Evolutionary conservation across 1,284 basidiomycete species (phyloP).

Genomic region (Laetiporus sulphureus): DNA sequence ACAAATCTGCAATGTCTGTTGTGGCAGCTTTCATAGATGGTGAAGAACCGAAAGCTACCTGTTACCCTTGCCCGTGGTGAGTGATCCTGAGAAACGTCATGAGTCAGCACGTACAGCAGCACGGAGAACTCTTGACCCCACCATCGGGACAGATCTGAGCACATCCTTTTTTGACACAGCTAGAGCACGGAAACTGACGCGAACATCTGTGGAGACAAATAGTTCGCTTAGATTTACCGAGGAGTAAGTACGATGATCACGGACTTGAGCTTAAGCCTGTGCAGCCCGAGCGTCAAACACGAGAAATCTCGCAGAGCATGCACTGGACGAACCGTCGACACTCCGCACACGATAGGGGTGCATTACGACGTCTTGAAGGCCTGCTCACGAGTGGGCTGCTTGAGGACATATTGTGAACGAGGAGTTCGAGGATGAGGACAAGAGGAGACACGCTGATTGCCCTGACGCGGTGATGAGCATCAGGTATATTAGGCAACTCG

Average conservation of each 20-base stretch:
- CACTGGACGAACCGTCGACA: conserved; percentile 15
- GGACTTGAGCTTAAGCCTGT: conserved; percentile 58
- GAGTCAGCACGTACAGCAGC: no score
- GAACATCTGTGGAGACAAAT: conserved; percentile 39
- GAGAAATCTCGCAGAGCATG: conserved; percentile 2
- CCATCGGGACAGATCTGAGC: conserved; percentile 59
- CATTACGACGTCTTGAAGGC: conserved; percentile 15
- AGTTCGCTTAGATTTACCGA: conserved; percentile 8
- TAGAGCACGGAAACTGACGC: conserved; percentile 58
- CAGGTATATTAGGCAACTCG: no score
- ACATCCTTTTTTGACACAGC: conserved; percentile 64
- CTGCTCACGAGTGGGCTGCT: conserved; percentile 15
- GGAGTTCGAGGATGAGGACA: not conserved
- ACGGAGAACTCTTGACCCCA: no score
- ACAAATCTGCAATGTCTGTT: conserved; percentile 40
- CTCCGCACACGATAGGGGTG: conserved; percentile 20
- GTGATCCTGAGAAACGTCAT: conserved; percentile 38
- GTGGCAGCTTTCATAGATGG: not conserved
- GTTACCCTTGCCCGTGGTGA: conserved; percentile 70
- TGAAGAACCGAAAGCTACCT: conserved; percentile 30
- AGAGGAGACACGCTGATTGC: no score
- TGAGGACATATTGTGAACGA: conserved; percentile 13
- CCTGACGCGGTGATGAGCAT: no score
- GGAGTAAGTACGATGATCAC: conserved; percentile 17
- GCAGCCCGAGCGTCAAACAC: conserved; percentile 8